A percentile compares a stretch with the other conserved stretches of the same genome.
These are phyloP conservation scores for Quercus dentata DNA, from an alignment of 306 rosid species.

Conservation along the genomic window DNA sequence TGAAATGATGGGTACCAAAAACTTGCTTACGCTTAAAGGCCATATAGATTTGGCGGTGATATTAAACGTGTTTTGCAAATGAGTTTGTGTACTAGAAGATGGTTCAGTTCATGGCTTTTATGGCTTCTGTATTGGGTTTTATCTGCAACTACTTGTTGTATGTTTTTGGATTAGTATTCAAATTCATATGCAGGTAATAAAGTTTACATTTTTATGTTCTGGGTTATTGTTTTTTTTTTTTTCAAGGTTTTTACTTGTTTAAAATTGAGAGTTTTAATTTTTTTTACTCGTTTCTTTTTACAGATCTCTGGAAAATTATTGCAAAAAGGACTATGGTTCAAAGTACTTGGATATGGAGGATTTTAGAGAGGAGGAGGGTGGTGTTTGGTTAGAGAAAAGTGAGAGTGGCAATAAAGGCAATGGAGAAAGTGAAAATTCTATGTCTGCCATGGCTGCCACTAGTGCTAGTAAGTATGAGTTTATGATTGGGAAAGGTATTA, in stretches of 20 bases:
- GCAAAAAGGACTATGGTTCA: background rate
- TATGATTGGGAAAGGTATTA: constrained; percentile 23
- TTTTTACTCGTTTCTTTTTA: background rate
- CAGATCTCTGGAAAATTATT: constrained; percentile 44
- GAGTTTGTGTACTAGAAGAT: constrained; percentile 39
- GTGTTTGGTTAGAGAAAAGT: constrained; percentile 22
- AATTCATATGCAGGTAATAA: constrained; percentile 46
- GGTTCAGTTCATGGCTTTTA: constrained; percentile 34
- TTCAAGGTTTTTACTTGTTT: background rate
- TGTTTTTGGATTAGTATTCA: constrained; percentile 36
- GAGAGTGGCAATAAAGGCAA: background rate
- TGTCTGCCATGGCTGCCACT: constrained; percentile 5
- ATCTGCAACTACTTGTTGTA: constrained; percentile 28
- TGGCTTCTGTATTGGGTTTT: constrained; percentile 34
- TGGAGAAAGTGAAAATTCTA: background rate
- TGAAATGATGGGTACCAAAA: constrained; percentile 37
- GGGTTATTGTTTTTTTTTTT: background rate
- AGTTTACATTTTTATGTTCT: constrained; percentile 7
- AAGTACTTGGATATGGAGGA: constrained; percentile 23
- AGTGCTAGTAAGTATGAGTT: constrained; percentile 37
- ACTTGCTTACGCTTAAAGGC: constrained; percentile 26
- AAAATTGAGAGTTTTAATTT: background rate
- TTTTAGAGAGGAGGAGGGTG: constrained; percentile 28
- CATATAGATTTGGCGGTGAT: constrained; percentile 28
- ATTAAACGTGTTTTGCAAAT: constrained; percentile 17